phyloP scores from a whole-genome alignment of 148 eudicot genomes.

The Diospyros lotus region DNA sequence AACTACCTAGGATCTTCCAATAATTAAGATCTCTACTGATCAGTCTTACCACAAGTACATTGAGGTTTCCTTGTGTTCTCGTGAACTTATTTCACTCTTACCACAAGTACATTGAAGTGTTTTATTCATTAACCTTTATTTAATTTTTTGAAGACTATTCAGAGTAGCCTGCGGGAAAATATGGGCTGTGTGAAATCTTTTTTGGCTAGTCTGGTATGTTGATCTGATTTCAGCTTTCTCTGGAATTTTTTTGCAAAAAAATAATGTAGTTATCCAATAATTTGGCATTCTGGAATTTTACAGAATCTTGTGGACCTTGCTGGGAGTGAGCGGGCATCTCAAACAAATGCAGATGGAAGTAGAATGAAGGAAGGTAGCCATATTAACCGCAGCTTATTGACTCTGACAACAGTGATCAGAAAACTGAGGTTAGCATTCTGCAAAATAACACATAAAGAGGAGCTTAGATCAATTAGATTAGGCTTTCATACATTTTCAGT shows the following conservation, averaged over 20 bases:
- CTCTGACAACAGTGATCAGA: slow-evolving; percentile 87
- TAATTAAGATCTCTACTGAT: background rate
- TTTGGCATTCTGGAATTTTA: slow-evolving; percentile 6
- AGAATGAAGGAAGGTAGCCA: slow-evolving; percentile 96
- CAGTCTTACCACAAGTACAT: background rate
- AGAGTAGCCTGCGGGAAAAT: slow-evolving; percentile 69
- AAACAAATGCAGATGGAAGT: slow-evolving; percentile 75
- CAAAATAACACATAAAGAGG: background rate
- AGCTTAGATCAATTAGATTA: background rate
- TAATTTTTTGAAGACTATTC: slow-evolving; percentile 53
- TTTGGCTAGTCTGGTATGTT: slow-evolving; percentile 78
- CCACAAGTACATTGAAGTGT: too few species aligned
- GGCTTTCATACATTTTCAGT: background rate
- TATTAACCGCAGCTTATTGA: slow-evolving; percentile 87
- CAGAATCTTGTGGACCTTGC: slow-evolving; percentile 99
- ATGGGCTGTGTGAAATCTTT: slow-evolving; percentile 78
- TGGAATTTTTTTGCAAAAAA: background rate
- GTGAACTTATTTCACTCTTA: background rate
- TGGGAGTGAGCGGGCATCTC: slow-evolving; percentile 95
- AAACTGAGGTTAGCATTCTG: slow-evolving; percentile 67
- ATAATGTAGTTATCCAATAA: slow-evolving; percentile 5
- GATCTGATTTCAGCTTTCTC: slow-evolving; percentile 16
- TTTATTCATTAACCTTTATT: background rate
- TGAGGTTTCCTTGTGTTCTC: background rate
- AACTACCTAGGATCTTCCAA: background rate